Evolutionary conservation across 768 basidiomycete genomes (phyloP).

Genomic region (Pulveroboletus sp.): DNA sequence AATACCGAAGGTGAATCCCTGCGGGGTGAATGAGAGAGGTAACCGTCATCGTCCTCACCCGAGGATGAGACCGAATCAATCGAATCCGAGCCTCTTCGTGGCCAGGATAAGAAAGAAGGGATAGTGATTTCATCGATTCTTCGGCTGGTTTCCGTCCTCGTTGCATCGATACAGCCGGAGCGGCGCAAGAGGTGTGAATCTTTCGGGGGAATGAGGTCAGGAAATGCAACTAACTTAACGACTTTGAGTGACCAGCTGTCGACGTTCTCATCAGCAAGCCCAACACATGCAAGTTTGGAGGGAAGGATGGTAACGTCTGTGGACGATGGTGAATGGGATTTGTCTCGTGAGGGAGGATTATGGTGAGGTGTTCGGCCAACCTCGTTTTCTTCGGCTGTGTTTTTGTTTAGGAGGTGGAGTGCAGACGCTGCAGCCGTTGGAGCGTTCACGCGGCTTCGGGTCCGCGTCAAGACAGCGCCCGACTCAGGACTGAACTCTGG

Average conservation of each 20-base stretch:
- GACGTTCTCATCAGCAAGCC: slow-evolving; percentile 63
- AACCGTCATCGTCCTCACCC: slow-evolving; percentile 46
- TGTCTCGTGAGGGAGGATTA: slow-evolving; percentile 28
- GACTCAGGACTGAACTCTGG: slow-evolving; percentile 32
- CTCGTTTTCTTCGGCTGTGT: slow-evolving; percentile 3
- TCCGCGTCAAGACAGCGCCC: slow-evolving; percentile 49
- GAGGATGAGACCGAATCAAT: slow-evolving; percentile 27
- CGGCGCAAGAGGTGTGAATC: slow-evolving; percentile 6
- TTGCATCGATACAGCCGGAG: slow-evolving; percentile 1
- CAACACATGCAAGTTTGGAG: slow-evolving; percentile 76
- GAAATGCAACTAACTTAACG: slow-evolving; percentile 73
- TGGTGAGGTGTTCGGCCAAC: slow-evolving; percentile 4
- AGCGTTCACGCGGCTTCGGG: slow-evolving; percentile 39
- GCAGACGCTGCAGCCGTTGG: slow-evolving; percentile 13
- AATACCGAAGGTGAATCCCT: slow-evolving; percentile 35
- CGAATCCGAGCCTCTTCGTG: slow-evolving; percentile 20
- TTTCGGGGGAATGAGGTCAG: slow-evolving; percentile 56
- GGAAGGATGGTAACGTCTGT: slow-evolving; percentile 61
- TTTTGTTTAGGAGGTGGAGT: slow-evolving; percentile 5
- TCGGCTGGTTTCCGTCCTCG: slow-evolving; percentile 7
- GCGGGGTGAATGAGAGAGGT: slow-evolving; percentile 58
- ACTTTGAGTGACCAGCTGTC: slow-evolving; percentile 78
- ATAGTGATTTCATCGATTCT: slow-evolving; percentile 12
- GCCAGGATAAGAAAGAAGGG: slow-evolving; percentile 22
- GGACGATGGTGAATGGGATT: slow-evolving; percentile 53